phyloP scores from a whole-genome alignment of 495 filamentous ascomycete species.

The Hypoxylon fuscum region DNA sequence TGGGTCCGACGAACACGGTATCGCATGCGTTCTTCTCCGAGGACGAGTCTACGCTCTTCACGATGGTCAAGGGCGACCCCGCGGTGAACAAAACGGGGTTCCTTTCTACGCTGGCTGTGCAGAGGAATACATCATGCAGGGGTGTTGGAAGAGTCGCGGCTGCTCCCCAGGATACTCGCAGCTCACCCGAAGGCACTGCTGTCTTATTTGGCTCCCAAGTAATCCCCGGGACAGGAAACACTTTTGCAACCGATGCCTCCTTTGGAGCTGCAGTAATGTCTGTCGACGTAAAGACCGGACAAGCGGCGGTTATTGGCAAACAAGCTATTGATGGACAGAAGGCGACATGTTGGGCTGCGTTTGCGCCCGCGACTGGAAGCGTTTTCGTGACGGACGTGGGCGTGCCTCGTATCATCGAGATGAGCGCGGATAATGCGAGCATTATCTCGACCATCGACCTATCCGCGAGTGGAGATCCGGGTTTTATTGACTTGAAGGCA shows the following conservation, averaged over 20 bases:
- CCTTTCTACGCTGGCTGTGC: constrained; percentile 58
- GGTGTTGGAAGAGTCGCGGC: constrained; percentile 15
- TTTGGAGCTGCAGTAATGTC: constrained; percentile 61
- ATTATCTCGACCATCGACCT: constrained; percentile 54
- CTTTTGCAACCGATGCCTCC: constrained; percentile 65
- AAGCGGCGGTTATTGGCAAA: constrained; percentile 41
- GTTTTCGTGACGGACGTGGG: constrained; percentile 65
- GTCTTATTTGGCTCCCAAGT: constrained; percentile 63
- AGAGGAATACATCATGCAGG: constrained; percentile 10
- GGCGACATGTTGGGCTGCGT: constrained; percentile 66
- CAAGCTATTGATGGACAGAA: constrained; percentile 54
- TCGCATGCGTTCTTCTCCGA: constrained; percentile 65
- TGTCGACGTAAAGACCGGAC: constrained; percentile 36
- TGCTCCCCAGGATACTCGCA: constrained; percentile 36
- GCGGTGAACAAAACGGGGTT: constrained; percentile 62
- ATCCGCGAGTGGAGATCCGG: constrained; percentile 54
- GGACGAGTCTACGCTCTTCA: constrained; percentile 59
- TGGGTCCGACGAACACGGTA: constrained; percentile 62
- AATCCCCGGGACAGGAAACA: constrained; percentile 49
- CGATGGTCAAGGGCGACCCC: constrained; percentile 67
- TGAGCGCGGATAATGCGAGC: constrained; percentile 52
- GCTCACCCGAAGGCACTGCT: constrained; percentile 58
- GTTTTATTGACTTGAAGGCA: constrained; percentile 63
- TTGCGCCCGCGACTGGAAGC: constrained; percentile 51
- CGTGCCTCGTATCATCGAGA: constrained; percentile 62